These are phyloP conservation scores for Sporisorium sorghi DNA, from an alignment of 1,284 basidiomycete species.

Conservation along the genomic window DNA sequence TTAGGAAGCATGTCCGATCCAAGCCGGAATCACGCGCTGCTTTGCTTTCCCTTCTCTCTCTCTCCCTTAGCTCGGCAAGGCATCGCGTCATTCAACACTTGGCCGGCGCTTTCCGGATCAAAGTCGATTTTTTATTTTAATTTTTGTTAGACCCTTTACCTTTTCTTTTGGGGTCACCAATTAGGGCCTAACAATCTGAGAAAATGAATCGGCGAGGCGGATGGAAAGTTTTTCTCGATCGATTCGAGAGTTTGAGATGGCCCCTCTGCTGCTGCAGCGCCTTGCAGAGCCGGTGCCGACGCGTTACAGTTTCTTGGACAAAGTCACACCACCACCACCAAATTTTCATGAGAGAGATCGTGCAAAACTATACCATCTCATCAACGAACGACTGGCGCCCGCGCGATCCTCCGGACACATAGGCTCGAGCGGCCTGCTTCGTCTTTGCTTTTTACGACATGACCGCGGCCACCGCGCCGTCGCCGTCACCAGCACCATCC, in stretches of 20 bases:
- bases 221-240: conserved; percentile 8
- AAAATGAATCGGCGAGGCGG: neutral
- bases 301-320: conserved; percentile 46
- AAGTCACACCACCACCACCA: conserved; percentile 53
- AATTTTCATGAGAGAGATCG: conserved; percentile 13
- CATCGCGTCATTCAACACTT: conserved; percentile 11
- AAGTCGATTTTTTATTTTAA: neutral
- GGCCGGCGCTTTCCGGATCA: conserved; percentile 32
- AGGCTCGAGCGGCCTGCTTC: conserved; percentile 5
- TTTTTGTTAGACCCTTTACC: conserved; percentile 7
- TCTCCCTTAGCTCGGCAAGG: conserved; percentile 1
- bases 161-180: neutral
- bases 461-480: conserved; percentile 52
- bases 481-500: conserved; percentile 48
- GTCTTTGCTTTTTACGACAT: conserved; percentile 18
- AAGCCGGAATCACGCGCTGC: conserved; percentile 46
- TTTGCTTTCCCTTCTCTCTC: conserved; percentile 9
- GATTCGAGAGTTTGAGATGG: too few species aligned
- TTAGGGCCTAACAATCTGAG: neutral
- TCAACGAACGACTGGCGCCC: conserved; percentile 3
- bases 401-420: neutral
- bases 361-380: conserved; percentile 40
- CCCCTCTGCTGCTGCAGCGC: neutral
- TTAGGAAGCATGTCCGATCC: conserved; percentile 14
- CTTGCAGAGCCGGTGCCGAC: conserved; percentile 27